These are phyloP conservation scores for Cyberlindnera meyerae DNA, from an alignment of 805 yeast species.

Conservation along the genomic window DNA sequence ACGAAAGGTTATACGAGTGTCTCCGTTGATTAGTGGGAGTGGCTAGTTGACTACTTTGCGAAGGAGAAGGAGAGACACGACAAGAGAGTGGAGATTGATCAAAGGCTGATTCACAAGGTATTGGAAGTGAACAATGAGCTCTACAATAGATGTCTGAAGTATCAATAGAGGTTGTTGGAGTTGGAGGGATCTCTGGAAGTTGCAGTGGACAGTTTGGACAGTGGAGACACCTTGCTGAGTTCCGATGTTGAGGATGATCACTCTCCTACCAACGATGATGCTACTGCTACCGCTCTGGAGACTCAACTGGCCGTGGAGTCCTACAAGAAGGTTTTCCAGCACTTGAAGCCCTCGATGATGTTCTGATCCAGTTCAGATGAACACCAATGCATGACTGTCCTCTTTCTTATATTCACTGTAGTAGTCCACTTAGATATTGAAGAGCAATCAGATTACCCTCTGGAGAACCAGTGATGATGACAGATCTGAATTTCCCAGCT, in stretches of 20 bases:
- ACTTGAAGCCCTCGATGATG: not conserved
- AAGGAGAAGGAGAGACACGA: slow-evolving; percentile 1
- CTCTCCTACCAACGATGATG: not conserved
- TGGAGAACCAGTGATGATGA: slow-evolving; percentile 15
- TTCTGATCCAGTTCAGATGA: too few relatives aligned
- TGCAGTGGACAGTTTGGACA: too few relatives aligned
- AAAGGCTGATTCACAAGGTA: slow-evolving; percentile 15
- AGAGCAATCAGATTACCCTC: slow-evolving; percentile 16
- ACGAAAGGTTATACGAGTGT: not conserved
- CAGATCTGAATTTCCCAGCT: slow-evolving; percentile 7
- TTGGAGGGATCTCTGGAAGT: too few relatives aligned
- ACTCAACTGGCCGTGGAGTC: not conserved
- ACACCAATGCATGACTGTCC: too few relatives aligned
- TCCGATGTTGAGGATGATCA: too few relatives aligned
- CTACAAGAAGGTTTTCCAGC: not conserved
- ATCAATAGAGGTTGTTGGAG: not conserved
- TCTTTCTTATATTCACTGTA: too few relatives aligned
- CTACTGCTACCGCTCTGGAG: not conserved
- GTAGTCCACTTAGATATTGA: slow-evolving; percentile 5
- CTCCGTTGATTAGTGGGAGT: slow-evolving; percentile 8
- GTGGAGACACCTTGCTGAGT: too few relatives aligned
- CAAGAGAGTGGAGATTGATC: slow-evolving; percentile 8
- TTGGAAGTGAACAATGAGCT: slow-evolving; percentile 20
- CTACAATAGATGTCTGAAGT: slow-evolving; percentile 1
- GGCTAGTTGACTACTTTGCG: slow-evolving; percentile 8